Conservation (phyloP, 176 grass and related monocot genomes). For the Ensete glaucum region DNA sequence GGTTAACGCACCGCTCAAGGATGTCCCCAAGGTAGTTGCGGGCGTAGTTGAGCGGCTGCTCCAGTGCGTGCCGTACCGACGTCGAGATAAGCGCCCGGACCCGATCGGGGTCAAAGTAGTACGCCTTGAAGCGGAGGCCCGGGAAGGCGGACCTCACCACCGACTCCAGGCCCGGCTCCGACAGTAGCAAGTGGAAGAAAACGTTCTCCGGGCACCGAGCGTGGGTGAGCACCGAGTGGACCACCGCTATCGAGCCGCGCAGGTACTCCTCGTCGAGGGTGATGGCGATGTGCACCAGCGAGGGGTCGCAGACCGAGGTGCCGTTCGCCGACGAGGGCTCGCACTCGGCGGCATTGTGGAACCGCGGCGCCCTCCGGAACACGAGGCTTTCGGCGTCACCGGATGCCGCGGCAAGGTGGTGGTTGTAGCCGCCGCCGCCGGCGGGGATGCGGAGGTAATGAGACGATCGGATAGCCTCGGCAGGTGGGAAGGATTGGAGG, state of each 20-base stretch:
- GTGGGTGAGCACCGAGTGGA: slow-evolving; percentile 17
- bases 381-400: neutral
- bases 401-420: neutral
- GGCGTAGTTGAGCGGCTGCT: slow-evolving; percentile 20
- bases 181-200: slow-evolving; percentile 18
- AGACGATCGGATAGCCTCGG: slow-evolving; percentile 25
- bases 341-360: slow-evolving; percentile 12
- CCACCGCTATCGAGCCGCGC: slow-evolving; percentile 15
- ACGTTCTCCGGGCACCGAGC: slow-evolving; percentile 8
- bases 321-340: neutral
- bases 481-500: slow-evolving; percentile 24
- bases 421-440: neutral
- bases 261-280: slow-evolving; percentile 21
- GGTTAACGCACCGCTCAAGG: slow-evolving; percentile 9
- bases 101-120: slow-evolving; percentile 5
- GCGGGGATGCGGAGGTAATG: slow-evolving; percentile 4
- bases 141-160: slow-evolving; percentile 14
- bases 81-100: slow-evolving; percentile 6
- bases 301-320: slow-evolving; percentile 10
- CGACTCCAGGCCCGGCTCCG: slow-evolving; percentile 5
- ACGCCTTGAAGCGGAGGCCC: slow-evolving; percentile 4
- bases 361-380: slow-evolving; percentile 1
- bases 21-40: slow-evolving; percentile 13
- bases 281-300: slow-evolving; percentile 16
- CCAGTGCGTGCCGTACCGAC: slow-evolving; percentile 13